Conservation (phyloP, 371 early-diverging fungal species). For the Mucor velutinosus region DNA sequence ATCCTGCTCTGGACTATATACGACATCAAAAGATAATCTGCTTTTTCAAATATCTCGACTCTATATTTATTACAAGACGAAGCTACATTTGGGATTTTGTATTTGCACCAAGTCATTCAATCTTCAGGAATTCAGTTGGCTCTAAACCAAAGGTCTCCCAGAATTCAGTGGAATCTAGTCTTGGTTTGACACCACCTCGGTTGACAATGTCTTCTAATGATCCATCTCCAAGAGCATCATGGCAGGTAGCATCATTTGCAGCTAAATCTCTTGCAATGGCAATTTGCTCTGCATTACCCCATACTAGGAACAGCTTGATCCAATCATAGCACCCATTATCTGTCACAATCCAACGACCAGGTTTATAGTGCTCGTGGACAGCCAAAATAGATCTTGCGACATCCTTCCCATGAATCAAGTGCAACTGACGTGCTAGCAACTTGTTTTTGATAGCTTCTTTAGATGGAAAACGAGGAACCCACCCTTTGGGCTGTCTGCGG, state of each 20-base stretch:
- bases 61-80: neutral
- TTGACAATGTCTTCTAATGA: conserved; percentile 34
- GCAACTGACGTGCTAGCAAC: conserved; percentile 39
- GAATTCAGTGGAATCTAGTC: conserved; percentile 47
- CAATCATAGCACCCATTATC: conserved; percentile 48
- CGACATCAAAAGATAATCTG: too few relatives aligned
- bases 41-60: too few relatives aligned
- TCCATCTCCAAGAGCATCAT: conserved; percentile 26
- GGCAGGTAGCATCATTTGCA: conserved; percentile 23
- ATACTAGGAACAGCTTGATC: conserved; percentile 39
- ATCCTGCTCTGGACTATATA: too few relatives aligned
- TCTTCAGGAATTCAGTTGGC: conserved; percentile 34
- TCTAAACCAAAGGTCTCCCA: conserved; percentile 44
- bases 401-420: conserved; percentile 51
- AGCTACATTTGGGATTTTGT: neutral
- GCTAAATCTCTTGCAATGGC: conserved; percentile 28
- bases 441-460: conserved; percentile 36
- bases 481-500: conserved; percentile 43
- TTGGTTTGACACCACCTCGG: conserved; percentile 31
- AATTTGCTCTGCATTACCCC: conserved; percentile 43
- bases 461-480: conserved; percentile 44
- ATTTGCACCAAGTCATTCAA: conserved; percentile 18
- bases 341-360: conserved; percentile 48
- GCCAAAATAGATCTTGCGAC: conserved; percentile 47
- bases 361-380: conserved; percentile 29